Base-by-base conservation (phyloP, 768 basidiomycete species). In the Lactarius evosmus region DNA sequence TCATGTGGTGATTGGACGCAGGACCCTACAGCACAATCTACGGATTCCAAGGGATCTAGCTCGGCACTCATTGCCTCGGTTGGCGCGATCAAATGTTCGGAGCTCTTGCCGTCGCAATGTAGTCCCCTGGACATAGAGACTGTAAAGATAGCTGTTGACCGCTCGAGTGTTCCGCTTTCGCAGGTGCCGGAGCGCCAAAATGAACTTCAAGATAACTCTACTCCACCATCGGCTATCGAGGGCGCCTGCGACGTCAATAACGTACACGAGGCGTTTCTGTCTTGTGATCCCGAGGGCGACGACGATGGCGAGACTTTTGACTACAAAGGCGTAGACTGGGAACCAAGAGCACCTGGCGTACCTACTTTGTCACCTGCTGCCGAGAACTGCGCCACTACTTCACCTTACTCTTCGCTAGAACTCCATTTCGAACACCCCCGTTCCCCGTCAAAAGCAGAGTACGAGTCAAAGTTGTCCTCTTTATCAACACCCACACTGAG, bases 301-400 rank as follows among this genome's bases (percentile, higher is more conserved):
- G 46, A 11, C 22, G 59, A 59, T 9, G 46, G 50, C 8, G 60
- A 61, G 30, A 57, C 38, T 9, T 61, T 61, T 32, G 59, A 61
- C n/a, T 65, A 53, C 41, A 44, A 38, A 44, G 59, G 50, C 44
- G 32, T 65, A 17, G 60, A 65, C 27, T 52, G 49, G 40, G 46
- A 25, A 51, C 25, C 53, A 29, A 46, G 53, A 40, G 11, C 17
- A 19, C 19, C n/a, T 29, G 22, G 3, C n/a, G 27, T 19, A 9
- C 22, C 63, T 29, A 5, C 58, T 14, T 2, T 17, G 22, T 2
- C 58, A 25, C 36, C 29, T 49, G 5, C 38, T 11, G 17, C 32
- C 14, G 32, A 61, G 7, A 30, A 29, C 34, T 33, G 25, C 29
- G 17, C 32, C 12, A 32, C 22, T 25, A 11, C 36, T 17, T 29